Percentiles rank a stretch among this genome's conserved stretches.
Conservation (phyloP, 805 yeast genomes). For the Candida chilensis region DNA sequence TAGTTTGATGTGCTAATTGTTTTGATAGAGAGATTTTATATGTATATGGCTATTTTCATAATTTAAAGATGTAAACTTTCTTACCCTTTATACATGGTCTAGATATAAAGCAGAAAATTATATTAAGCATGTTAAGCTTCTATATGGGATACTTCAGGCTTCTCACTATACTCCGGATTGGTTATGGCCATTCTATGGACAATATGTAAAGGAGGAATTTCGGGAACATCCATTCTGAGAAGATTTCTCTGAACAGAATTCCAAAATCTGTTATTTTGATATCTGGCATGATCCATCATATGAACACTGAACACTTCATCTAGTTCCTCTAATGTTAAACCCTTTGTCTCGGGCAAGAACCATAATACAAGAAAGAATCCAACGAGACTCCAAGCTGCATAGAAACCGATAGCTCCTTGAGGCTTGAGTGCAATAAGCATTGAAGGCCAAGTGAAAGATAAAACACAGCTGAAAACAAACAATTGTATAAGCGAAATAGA, state of each 20-base stretch:
- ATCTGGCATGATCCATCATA: constrained; percentile 26
- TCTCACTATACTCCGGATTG: constrained; percentile 33
- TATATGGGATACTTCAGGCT: constrained; percentile 26
- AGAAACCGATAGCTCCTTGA: constrained; percentile 32
- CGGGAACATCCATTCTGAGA: too few relatives aligned
- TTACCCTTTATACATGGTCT: too few relatives aligned
- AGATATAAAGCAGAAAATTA: too few relatives aligned
- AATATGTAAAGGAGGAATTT: constrained; percentile 27
- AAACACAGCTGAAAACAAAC: constrained; percentile 34
- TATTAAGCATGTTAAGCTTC: too few relatives aligned
- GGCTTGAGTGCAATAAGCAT: constrained; percentile 23
- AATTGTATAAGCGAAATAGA: constrained; percentile 33
- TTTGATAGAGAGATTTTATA: too few relatives aligned
- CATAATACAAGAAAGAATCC: constrained; percentile 34
- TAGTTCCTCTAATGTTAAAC: constrained; percentile 35
- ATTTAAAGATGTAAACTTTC: too few relatives aligned
- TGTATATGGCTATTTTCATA: too few relatives aligned
- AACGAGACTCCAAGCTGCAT: constrained; percentile 33
- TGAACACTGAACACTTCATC: constrained; percentile 32
- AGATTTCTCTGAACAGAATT: too few relatives aligned
- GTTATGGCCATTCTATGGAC: constrained; percentile 34
- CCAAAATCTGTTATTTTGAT: too few relatives aligned
- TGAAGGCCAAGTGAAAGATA: constrained; percentile 34
- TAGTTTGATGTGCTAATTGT: too few relatives aligned
- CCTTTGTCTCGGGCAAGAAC: constrained; percentile 32